Conservation (phyloP, 2,329 filamentous ascomycete species). For the Fusarium graminum region DNA sequence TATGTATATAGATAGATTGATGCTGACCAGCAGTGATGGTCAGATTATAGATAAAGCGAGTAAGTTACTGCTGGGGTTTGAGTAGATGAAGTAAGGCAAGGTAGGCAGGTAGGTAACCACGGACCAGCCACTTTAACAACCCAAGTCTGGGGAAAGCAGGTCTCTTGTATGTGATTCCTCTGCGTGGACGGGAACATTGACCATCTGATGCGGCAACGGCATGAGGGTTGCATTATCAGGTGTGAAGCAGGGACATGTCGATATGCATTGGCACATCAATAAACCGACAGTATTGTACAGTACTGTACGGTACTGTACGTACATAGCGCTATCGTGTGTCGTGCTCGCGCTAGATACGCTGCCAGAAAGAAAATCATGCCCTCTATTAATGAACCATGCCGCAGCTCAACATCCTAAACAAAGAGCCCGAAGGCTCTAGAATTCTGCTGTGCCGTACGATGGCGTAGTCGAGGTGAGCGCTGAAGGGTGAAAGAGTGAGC, state of each 20-base stretch:
- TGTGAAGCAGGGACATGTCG: constrained; percentile 37
- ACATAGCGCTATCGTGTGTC: constrained; percentile 21
- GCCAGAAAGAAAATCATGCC: constrained; percentile 27
- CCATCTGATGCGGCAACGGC: constrained; percentile 36
- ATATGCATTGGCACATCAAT: constrained; percentile 35
- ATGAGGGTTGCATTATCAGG: constrained; percentile 43
- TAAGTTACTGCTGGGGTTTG: constrained; percentile 7
- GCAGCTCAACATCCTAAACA: constrained; percentile 17
- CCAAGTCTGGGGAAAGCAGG: constrained; percentile 31
- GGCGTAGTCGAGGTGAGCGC: constrained; percentile 1
- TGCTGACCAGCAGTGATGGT: constrained; percentile 17
- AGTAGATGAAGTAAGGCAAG: not conserved
- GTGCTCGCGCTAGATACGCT: constrained; percentile 28
- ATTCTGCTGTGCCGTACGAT: constrained; percentile 23
- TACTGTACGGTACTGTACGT: constrained; percentile 10
- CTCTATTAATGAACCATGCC: constrained; percentile 18
- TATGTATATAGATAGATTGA: constrained; percentile 22
- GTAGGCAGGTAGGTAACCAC: constrained; percentile 20
- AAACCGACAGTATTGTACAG: constrained; percentile 26
- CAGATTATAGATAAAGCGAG: constrained; percentile 7
- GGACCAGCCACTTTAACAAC: constrained; percentile 27
- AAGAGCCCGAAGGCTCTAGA: constrained; percentile 9
- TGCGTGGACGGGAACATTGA: constrained; percentile 14
- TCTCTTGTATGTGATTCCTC: constrained; percentile 36
- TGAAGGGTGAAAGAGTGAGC: constrained; percentile 4